Percentiles rank a stretch among this genome's conserved stretches.
These are phyloP conservation scores for Dichotomopilus funicola DNA, from an alignment of 2,329 filamentous ascomycete species.

Conservation along the genomic window DNA sequence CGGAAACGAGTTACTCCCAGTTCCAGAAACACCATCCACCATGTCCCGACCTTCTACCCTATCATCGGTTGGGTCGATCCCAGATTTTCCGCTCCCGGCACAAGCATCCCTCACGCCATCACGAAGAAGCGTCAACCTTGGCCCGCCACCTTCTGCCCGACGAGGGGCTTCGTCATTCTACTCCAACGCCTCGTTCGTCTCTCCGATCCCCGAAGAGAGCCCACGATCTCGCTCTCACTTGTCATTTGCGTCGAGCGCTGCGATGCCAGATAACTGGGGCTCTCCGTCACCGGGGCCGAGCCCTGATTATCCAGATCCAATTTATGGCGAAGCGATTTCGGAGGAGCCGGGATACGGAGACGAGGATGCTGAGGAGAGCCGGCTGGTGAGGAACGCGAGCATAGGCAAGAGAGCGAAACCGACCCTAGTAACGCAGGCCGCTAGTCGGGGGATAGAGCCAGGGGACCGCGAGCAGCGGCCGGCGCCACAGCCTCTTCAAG, in stretches of 20 bases:
- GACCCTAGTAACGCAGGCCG: conserved; percentile 43
- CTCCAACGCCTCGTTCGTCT: conserved; percentile 60
- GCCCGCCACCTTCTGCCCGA: conserved; percentile 54
- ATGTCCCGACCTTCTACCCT: conserved; percentile 48
- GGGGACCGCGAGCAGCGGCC: conserved; percentile 30
- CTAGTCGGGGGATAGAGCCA: conserved; percentile 22
- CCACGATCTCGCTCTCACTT: conserved; percentile 50
- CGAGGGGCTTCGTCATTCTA: conserved; percentile 59
- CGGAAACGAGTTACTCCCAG: conserved; percentile 34
- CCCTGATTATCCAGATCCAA: conserved; percentile 41
- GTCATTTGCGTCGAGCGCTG: conserved; percentile 66
- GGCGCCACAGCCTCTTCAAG: conserved; percentile 32
- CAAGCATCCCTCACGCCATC: conserved; percentile 27
- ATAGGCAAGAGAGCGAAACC: conserved; percentile 55
- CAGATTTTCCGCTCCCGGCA: conserved; percentile 49
- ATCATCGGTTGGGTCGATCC: conserved; percentile 51
- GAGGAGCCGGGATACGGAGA: conserved; percentile 43
- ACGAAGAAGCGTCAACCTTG: conserved; percentile 47
- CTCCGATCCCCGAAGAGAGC: conserved; percentile 69
- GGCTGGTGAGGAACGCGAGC: conserved; percentile 55
- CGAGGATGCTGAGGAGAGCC: conserved; percentile 47
- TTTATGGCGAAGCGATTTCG: conserved; percentile 44
- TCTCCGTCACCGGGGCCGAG: conserved; percentile 41
- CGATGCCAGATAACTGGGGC: conserved; percentile 63
- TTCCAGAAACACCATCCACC: conserved; percentile 43